Conservation (phyloP, 2,329 filamentous ascomycete genomes). For the Fusarium guadeloupense region DNA sequence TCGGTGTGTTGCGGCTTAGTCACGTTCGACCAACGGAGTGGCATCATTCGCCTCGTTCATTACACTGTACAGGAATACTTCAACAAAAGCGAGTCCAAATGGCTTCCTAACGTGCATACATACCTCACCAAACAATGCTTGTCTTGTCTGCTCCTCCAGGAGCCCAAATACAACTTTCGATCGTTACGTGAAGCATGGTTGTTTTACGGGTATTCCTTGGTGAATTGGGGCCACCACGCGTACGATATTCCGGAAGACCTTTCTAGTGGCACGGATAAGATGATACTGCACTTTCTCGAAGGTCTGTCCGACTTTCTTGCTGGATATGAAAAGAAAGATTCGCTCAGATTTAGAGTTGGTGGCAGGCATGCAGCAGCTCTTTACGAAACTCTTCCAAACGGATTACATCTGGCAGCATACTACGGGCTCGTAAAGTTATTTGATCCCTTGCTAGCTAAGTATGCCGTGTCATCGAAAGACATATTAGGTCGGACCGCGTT, state of each 20-base stretch:
- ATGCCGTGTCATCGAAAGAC: not conserved
- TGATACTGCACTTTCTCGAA: not conserved
- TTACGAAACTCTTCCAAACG: not conserved
- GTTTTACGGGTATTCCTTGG: not conserved
- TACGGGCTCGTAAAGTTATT: not conserved
- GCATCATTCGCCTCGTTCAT: constrained; percentile 52
- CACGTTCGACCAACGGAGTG: constrained; percentile 49
- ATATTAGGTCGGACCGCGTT: not conserved
- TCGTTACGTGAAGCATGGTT: too few relatives aligned
- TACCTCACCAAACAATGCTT: not conserved
- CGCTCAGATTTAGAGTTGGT: too few relatives aligned
- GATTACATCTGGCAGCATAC: not conserved
- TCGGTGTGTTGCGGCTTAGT: constrained; percentile 54
- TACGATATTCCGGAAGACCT: not conserved
- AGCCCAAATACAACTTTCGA: not conserved
- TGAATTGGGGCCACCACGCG: not conserved
- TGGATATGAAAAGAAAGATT: too few relatives aligned
- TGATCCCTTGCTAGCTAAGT: not conserved
- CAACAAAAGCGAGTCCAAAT: constrained; percentile 34
- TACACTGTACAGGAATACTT: constrained; percentile 57
- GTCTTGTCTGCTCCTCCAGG: not conserved
- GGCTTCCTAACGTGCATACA: constrained; percentile 39
- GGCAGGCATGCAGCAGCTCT: too few relatives aligned
- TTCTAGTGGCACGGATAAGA: not conserved
- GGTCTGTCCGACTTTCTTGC: not conserved